Base-by-base conservation (phyloP, 164 flowering plant genomes). In the Macadamia integrifolia region DNA sequence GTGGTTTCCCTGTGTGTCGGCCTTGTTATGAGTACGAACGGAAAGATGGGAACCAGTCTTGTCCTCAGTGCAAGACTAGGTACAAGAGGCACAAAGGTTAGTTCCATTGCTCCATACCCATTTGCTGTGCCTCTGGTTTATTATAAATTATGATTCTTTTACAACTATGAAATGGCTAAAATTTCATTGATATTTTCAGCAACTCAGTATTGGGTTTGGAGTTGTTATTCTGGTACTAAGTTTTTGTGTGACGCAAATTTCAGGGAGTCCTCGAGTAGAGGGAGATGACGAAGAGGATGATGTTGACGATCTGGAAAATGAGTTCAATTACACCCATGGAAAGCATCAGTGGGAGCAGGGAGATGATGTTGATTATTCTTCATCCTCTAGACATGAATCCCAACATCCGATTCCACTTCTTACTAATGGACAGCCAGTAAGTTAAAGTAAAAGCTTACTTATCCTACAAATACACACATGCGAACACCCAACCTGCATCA, bases 221-320 rank as follows among this genome's bases (percentile, higher is more conserved):
- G 7, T 9, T 53, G 6, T n/a, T 2, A 6, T 40, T 57, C 17
- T 42, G 40, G 42, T 29, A 56, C 28, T 67, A 44, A 71, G 42
- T 58, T 58, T 66, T 64, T 60, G 58, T 2, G 17, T 35, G 57
- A 11, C 62, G 14, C 56, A 62, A 71, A 49, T 72, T 64, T 70
- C 77, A 94, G 99, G 97, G 77, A 90, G 99, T 78, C 90, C 93
- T 67, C 85, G 97, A 69, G 98, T 94, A 53, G 89, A 90, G 9
- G 99, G 97, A 64, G 98, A 92, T 81, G 98, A 92, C n/a, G 99
- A 94, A 29, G 99, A 94, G 78, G 98, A 92, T 58, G 98, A 85
- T 74, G 75, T 84, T 74, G 99, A 94, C 84, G 99, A 94, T 73
- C 58, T 94, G 31, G 99, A 94, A 68, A 89, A 92, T 78, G 98